A percentile compares a stretch with the other conserved stretches of the same genome.
phyloP scores from a whole-genome alignment of 106 monocot species.

The Hemerocallis citrina region DNA sequence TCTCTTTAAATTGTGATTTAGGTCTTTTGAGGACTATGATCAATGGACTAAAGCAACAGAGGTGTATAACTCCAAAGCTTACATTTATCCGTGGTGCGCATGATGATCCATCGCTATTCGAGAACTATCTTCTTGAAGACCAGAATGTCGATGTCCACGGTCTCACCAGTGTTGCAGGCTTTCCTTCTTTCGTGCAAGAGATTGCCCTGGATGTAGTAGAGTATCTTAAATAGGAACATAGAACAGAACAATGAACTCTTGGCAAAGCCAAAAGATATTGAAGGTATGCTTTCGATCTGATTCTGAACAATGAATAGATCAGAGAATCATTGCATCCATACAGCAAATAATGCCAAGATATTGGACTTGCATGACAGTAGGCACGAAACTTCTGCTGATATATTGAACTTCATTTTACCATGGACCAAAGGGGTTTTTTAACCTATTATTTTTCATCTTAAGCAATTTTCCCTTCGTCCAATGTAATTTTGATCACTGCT shows the following conservation, averaged over 20 bases:
- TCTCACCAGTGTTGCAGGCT: conserved; percentile 29
- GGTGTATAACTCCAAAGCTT: conserved; percentile 81
- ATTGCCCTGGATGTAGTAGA: conserved; percentile 38
- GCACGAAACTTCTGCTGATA: no score
- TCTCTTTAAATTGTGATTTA: conserved; percentile 4
- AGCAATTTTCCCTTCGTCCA: no score
- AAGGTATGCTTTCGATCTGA: background rate
- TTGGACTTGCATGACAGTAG: no score
- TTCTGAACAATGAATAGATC: no score
- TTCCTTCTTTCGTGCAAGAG: conserved; percentile 73
- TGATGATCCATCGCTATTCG: conserved; percentile 61
- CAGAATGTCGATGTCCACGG: conserved; percentile 66
- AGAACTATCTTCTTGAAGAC: conserved; percentile 82
- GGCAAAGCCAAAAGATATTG: no score
- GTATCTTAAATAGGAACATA: conserved; percentile 39
- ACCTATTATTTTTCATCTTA: no score
- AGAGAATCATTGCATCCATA: no score
- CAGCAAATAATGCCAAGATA: no score
- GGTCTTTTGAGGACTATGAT: conserved; percentile 56
- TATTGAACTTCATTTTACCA: no score
- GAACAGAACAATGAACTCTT: no score
- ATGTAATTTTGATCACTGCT: no score
- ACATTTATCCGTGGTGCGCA: conserved; percentile 66
- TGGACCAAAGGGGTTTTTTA: no score
- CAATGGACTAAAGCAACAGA: conserved; percentile 71